A percentile compares a stretch with the other conserved stretches of the same genome.
Evolutionary conservation across 2,329 filamentous ascomycete species (phyloP).

Genomic region (Ceratocystiopsis brevicomis): DNA sequence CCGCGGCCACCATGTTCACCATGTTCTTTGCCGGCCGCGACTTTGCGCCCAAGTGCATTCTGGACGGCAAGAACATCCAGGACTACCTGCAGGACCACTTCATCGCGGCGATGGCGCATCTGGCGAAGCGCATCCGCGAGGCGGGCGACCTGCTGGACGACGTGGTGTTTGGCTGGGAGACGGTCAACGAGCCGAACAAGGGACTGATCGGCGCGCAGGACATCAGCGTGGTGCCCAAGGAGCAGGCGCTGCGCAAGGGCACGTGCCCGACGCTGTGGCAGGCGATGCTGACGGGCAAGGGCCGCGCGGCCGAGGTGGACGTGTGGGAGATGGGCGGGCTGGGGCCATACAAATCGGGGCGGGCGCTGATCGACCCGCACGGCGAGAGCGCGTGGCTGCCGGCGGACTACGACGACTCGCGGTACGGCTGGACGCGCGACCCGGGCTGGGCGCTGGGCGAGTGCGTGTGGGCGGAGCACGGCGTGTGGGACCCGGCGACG

Average conservation of each 20-base stretch:
- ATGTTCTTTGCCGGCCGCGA: conserved; percentile 81
- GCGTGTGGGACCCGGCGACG: conserved; percentile 70
- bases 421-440: conserved; percentile 81
- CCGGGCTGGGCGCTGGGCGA: conserved; percentile 81
- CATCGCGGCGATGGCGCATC: conserved; percentile 56
- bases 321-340: conserved; percentile 88
- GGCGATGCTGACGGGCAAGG: conserved; percentile 77
- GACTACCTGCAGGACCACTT: conserved; percentile 86
- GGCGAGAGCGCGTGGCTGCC: conserved; percentile 74
- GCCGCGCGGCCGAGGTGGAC: conserved; percentile 72
- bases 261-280: conserved; percentile 91
- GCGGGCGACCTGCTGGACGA: conserved; percentile 76
- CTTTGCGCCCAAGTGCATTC: conserved; percentile 90
- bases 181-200: conserved; percentile 82
- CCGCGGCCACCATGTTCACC: conserved; percentile 79
- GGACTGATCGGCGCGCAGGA: conserved; percentile 73
- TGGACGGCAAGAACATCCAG: conserved; percentile 83
- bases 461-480: conserved; percentile 93
- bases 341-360: conserved; percentile 78
- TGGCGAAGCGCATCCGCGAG: conserved; percentile 71
- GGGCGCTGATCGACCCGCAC: conserved; percentile 67
- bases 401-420: conserved; percentile 61
- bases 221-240: conserved; percentile 59
- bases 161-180: conserved; percentile 89
- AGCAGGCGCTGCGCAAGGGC: conserved; percentile 82